Evolutionary conservation across 495 filamentous ascomycete species (phyloP).

Genomic region (Penicillium antarcticum): DNA sequence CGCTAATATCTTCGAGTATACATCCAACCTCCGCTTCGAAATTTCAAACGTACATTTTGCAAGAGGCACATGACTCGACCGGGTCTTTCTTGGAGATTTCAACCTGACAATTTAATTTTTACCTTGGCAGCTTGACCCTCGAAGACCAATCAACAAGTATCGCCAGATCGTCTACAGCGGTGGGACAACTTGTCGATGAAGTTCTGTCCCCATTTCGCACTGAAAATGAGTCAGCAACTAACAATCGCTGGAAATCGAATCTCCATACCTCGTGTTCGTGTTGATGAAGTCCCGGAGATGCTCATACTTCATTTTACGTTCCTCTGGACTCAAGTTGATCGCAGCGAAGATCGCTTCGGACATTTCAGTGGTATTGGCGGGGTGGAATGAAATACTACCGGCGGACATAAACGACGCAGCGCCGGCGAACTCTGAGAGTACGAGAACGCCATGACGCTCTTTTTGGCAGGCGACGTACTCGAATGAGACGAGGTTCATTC

Average conservation of each 20-base stretch:
- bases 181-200: constrained; percentile 32
- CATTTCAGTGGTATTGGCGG: constrained; percentile 86
- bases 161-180: constrained; percentile 6
- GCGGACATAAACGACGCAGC: constrained; percentile 77
- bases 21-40: too few relatives aligned
- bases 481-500: constrained; percentile 96
- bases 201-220: constrained; percentile 36
- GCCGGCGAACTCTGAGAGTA: constrained; percentile 89
- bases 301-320: constrained; percentile 70
- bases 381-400: constrained; percentile 84
- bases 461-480: constrained; percentile 92
- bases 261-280: constrained; percentile 71
- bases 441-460: constrained; percentile 80
- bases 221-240: constrained; percentile 7
- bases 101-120: too few relatives aligned
- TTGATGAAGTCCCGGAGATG: constrained; percentile 82
- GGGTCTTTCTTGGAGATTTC: too few relatives aligned
- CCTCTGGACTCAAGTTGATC: constrained; percentile 77
- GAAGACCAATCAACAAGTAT: constrained; percentile 5
- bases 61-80: too few relatives aligned
- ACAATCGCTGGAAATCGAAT: not conserved
- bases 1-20: too few relatives aligned
- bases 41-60: too few relatives aligned
- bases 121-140: not conserved
- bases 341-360: constrained; percentile 81